Evolutionary conservation across 176 grass and related monocot species (phyloP), one percentile per base, ranked within the genome.

Genomic region (Calamus simplicifolius): DNA sequence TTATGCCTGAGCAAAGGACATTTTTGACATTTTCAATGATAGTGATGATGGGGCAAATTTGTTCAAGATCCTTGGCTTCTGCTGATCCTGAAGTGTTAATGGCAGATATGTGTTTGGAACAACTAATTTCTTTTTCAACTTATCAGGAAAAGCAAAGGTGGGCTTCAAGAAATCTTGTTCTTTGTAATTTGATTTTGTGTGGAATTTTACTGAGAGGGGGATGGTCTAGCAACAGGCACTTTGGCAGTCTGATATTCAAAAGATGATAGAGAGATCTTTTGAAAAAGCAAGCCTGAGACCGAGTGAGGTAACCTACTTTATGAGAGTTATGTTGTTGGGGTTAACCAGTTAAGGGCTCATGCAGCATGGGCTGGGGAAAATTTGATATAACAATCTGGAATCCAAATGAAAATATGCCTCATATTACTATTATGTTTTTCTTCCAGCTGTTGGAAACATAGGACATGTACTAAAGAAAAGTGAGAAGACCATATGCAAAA

Each of bases 51-150:
- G 87, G 57, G 83, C 92, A 48, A 82, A 85, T 70, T 74, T 97
- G 68, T 82, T 16, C 49, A 80, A 88, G 74, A 78, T 90, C 56
- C 73, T 97, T 52, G 87, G 52, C 50, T 57, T 54, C 87, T 26
- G 92, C 92, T 74, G 92, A 97, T 17, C 87, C 92, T 61, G 92
- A 97, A 77, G 66, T 90, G 67, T 67, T 97, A 58, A 77, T 91
- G 81, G 84, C 84, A 21, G 87, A 56, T 57, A 80, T 97, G 92
- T 80, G 62, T 25, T 75, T 75, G 49, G 83, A 96, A 38, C 92
- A 88, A 66, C 71, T 90, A 26, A 60, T 63, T 67, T 81, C 59
- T 53, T 82, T 85, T 57, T 69, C 83, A 64, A 76, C 78, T 76
- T 96, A 96, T 65, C 81, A 78, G 77, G 57, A 81, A 66, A 96